Base-by-base conservation (phyloP, 495 filamentous ascomycete genomes). In the Penicillium dipodomyicola region DNA sequence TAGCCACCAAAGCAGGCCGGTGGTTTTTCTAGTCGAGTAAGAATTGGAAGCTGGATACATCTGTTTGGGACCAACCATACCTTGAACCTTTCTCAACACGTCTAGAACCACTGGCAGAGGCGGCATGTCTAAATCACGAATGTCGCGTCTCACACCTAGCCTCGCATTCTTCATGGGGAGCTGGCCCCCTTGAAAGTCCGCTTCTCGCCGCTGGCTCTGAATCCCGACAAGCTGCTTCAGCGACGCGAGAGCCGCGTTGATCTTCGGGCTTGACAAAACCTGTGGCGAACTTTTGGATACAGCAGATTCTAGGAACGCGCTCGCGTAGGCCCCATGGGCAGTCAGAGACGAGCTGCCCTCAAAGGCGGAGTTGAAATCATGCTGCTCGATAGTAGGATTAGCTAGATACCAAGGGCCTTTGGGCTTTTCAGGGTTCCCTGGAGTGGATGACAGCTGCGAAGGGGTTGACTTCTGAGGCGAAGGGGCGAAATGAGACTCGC, bases 251-350 rank as follows among this genome's bases (percentile, higher is more conserved):
- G 84, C 84, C 10, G 79, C 75, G 19, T 74, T 72, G 56, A 86
- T 82, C 60, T 81, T 80, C 1, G 74, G 78, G 39, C 73, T 79
- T 11, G 75, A 71, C 32, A 61, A 23, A 11, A 76, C 65, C 46
- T 75, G 74, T 3, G 80, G 67, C 1, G 80, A 68, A 32, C 79
- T 77, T 46, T 77, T 73, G 22, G 80, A 77, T 19, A 89, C 82
- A 15, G 82, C 82, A 25, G 80, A 77, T 57, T 86, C 78, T 25
- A 87, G 75, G 54, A 87, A 83, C 58, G 83, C 73, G 52, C 80
- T 83, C 5, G 86, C 86, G 65, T 85, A 86, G 2, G 73, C 82
- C 1, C 85, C 85, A 55, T 89, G 86, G 15, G 81, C 77, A 8
- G 81, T 71, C 29, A 89, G 69, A 14, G 83, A 84, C 0, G 84